These are phyloP conservation scores for Leccinum truebloodii DNA, from an alignment of 768 basidiomycete genomes.

Conservation along the genomic window DNA sequence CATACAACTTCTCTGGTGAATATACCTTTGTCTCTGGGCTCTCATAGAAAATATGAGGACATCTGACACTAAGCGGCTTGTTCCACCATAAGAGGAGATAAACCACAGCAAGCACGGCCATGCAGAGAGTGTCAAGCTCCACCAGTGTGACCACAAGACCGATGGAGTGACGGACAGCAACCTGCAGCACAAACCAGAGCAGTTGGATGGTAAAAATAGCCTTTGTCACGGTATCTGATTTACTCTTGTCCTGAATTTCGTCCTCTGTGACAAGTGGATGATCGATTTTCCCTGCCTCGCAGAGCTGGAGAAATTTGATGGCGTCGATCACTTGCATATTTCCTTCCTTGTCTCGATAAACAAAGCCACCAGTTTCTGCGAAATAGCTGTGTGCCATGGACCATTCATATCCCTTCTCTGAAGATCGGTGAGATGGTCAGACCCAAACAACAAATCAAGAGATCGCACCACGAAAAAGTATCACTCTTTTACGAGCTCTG, in stretches of 20 bases:
- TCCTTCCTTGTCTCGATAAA: neutral
- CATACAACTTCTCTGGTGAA: neutral
- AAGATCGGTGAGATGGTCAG: neutral
- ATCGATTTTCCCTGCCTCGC: neutral
- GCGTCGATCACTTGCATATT: neutral
- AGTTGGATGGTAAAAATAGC: neutral
- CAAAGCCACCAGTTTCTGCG: neutral
- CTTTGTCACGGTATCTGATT: neutral
- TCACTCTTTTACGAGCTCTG: neutral
- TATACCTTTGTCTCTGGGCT: neutral
- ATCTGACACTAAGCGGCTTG: neutral
- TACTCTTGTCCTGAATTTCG: neutral
- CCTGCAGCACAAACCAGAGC: neutral
- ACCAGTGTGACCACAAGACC: neutral
- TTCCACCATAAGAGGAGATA: neutral
- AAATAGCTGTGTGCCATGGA: neutral
- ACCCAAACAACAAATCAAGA: neutral
- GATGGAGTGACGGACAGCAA: neutral
- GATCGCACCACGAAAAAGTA: neutral
- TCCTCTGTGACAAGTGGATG: neutral
- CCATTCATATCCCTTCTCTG: neutral
- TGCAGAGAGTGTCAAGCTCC: neutral
- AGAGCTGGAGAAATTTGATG: neutral
- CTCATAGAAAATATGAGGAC: neutral
- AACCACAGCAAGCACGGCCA: neutral